Conservation (phyloP, 768 basidiomycete species). For the Gloeophyllum trabeum region DNA sequence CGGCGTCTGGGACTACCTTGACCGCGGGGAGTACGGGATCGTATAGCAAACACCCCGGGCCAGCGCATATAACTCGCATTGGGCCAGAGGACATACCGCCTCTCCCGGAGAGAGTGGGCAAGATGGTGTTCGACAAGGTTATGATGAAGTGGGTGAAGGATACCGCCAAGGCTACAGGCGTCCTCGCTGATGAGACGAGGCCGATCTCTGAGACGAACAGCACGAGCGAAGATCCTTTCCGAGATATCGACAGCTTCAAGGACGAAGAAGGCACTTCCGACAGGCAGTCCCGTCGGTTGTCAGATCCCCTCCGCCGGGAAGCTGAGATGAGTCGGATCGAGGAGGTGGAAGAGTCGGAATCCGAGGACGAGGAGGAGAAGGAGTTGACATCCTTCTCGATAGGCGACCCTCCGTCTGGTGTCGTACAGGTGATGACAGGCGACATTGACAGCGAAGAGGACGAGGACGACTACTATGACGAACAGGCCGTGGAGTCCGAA, state of each 20-base stretch:
- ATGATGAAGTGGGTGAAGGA: slow-evolving; percentile 82
- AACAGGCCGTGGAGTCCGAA: slow-evolving; percentile 35
- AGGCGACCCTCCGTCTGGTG: slow-evolving; percentile 44
- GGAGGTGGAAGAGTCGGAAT: slow-evolving; percentile 29
- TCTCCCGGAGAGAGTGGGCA: slow-evolving; percentile 70
- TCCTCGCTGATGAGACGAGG: slow-evolving; percentile 9
- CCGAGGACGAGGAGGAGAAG: slow-evolving; percentile 54
- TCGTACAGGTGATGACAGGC: slow-evolving; percentile 40
- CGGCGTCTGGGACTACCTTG: slow-evolving; percentile 63
- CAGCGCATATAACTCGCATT: slow-evolving; percentile 71
- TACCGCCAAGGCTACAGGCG: slow-evolving; percentile 23
- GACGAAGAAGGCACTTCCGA: slow-evolving; percentile 32
- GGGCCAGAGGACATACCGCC: slow-evolving; percentile 67
- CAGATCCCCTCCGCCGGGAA: no score
- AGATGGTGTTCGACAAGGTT: slow-evolving; percentile 79
- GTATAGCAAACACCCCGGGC: slow-evolving; percentile 76
- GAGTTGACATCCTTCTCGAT: slow-evolving; percentile 66
- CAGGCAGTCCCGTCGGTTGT: background rate
- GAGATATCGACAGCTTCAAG: slow-evolving; percentile 78
- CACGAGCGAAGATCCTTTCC: slow-evolving; percentile 80
- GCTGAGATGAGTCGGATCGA: slow-evolving; percentile 28
- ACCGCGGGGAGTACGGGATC: slow-evolving; percentile 67
- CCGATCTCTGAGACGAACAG: slow-evolving; percentile 16
- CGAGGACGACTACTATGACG: slow-evolving; percentile 14
- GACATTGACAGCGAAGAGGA: slow-evolving; percentile 22